Base-by-base conservation (phyloP, 257 asterid species). In the Solanum habrochaites region DNA sequence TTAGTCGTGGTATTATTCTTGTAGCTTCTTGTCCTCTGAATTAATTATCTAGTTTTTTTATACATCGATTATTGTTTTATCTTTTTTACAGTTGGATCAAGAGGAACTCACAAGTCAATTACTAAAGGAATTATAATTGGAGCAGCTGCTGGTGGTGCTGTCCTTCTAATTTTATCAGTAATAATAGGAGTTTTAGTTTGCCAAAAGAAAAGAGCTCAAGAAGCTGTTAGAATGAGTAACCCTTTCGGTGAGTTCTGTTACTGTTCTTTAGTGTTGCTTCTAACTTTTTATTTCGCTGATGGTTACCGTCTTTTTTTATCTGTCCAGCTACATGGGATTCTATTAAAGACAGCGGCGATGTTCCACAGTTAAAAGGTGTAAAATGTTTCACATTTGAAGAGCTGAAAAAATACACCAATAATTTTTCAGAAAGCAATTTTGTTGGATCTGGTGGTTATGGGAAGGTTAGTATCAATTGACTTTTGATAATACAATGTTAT, bases 291-390 rank as follows among this genome's bases (percentile, higher is more conserved):
- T 85, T 82, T 70, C 31, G 89, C 86, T 86, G 82, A 58, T 12
- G 29, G 73, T 84, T 83, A 20, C 81, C 32, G 2, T 35, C 49
- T 27, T 58, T 72, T 71, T 40, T 37, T 83, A 73, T 86, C 32
- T 72, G 72, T 92, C 90, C 93, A 96, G 99, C 94, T 69, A 91
- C 95, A 10, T 96, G 99, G 99, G 90, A 94, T 80, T 86, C 90
- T 35, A 86, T 74, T 77, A 80, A 94, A 27, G 88, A 88, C 69
- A 95, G 97, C n/a, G 98, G 97, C 12, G 94, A 88, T 49, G 96
- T 94, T 90, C 99, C 99, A 45, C 94, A 95, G 93, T 58, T 96
- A 60, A 93, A 90, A 90, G 98, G 98, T 58, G 94, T 96, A 13
- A 92, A 89, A 89, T 81, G 77, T 85, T 94, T 93, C 88, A 86